Evolutionary conservation across 768 basidiomycete species (phyloP).

Genomic region (Daedalea quercina): DNA sequence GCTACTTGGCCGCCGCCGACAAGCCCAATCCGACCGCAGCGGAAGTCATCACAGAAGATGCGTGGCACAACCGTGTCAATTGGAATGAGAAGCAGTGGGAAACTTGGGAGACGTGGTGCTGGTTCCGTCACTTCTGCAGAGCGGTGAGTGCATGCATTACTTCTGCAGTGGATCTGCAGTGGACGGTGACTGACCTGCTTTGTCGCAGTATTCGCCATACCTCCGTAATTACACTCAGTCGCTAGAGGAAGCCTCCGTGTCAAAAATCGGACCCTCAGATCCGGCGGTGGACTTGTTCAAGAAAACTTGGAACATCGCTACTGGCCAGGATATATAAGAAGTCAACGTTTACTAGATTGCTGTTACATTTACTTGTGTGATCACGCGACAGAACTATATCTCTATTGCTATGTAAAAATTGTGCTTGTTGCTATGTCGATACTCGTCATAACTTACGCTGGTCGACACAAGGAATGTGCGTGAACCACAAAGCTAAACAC

Average conservation of each 20-base stretch:
- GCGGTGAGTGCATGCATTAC: slow-evolving; percentile 41
- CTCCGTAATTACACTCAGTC: slow-evolving; percentile 69
- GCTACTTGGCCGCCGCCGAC: slow-evolving; percentile 42
- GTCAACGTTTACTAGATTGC: too few relatives aligned
- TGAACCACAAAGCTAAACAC: too few relatives aligned
- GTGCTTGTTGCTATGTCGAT: too few relatives aligned
- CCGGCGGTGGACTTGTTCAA: slow-evolving; percentile 52
- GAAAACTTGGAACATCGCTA: slow-evolving; percentile 66
- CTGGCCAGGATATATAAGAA: slow-evolving; percentile 45
- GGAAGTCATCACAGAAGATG: slow-evolving; percentile 53
- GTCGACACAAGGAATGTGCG: too few relatives aligned
- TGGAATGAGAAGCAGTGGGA: slow-evolving; percentile 78
- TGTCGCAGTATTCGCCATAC: slow-evolving; percentile 67
- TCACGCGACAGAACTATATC: too few relatives aligned
- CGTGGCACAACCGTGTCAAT: slow-evolving; percentile 62
- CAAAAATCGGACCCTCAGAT: slow-evolving; percentile 55
- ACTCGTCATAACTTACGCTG: too few relatives aligned
- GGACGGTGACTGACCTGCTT: not conserved
- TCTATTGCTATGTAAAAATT: too few relatives aligned
- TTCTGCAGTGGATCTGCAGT: not conserved
- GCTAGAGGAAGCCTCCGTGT: slow-evolving; percentile 61
- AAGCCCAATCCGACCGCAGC: slow-evolving; percentile 46
- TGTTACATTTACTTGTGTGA: too few relatives aligned
- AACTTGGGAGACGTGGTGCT: slow-evolving; percentile 84
- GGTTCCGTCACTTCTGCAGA: slow-evolving; percentile 87